A percentile compares a stretch with the other conserved stretches of the same genome.
These are phyloP conservation scores for Penicillium sclerotigenum DNA, from an alignment of 2,329 filamentous ascomycete genomes.

Conservation along the genomic window DNA sequence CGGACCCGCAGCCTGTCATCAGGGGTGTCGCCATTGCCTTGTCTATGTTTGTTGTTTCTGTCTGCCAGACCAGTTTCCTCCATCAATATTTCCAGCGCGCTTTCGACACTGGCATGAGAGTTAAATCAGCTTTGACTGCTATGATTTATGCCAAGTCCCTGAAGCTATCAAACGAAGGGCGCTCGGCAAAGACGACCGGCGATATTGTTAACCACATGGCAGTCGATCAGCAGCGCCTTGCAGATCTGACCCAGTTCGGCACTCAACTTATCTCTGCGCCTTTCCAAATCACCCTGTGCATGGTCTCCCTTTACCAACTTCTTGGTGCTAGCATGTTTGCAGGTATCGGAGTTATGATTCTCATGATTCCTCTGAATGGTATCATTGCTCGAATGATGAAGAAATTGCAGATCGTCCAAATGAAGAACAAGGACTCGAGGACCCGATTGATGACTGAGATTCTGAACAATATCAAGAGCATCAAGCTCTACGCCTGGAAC, in stretches of 20 bases:
- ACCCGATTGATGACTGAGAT: constrained; percentile 96
- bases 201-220: constrained; percentile 99
- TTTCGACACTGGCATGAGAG: constrained; percentile 94
- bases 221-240: constrained; percentile 90
- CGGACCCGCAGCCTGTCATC: constrained; percentile 69
- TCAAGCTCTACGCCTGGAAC: constrained; percentile 98
- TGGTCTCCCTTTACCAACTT: constrained; percentile 93
- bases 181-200: constrained; percentile 82
- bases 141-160: constrained; percentile 92
- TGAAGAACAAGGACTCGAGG: constrained; percentile 97
- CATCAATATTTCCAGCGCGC: constrained; percentile 97
- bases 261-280: constrained; percentile 96
- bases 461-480: constrained; percentile 98
- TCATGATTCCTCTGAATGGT: constrained; percentile 96
- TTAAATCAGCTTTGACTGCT: constrained; percentile 85
- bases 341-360: constrained; percentile 87
- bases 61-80: constrained; percentile 81
- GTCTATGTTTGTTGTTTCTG: constrained; percentile 85
- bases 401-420: constrained; percentile 88
- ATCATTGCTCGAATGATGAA: constrained; percentile 92
- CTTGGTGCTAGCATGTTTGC: constrained; percentile 94
- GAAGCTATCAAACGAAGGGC: constrained; percentile 86
- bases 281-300: constrained; percentile 93
- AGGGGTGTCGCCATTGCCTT: constrained; percentile 83
- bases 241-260: constrained; percentile 91